Evolutionary conservation across 306 rosid species (phyloP).

Genomic region (Mimosa pudica): DNA sequence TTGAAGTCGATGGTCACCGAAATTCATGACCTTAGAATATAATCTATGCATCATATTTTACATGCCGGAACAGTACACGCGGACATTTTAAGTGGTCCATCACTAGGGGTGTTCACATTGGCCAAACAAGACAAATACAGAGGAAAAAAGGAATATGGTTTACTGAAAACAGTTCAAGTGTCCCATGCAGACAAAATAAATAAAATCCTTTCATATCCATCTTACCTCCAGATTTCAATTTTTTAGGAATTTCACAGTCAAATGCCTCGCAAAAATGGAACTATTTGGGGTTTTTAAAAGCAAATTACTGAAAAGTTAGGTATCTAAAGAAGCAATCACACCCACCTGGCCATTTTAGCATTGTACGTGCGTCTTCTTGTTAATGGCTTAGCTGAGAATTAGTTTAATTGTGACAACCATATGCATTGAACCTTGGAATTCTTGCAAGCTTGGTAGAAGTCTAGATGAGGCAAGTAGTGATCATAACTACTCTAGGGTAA

Average conservation of each 20-base stretch:
- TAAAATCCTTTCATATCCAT: conserved; percentile 35
- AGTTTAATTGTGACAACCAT: conserved; percentile 62
- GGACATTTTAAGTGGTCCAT: neutral
- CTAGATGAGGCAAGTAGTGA: conserved; percentile 61
- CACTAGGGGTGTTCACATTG: neutral
- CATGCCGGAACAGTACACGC: neutral
- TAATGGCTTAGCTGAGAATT: conserved; percentile 62
- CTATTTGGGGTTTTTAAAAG: neutral
- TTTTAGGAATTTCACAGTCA: conserved; percentile 7
- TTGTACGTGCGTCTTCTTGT: conserved; percentile 63
- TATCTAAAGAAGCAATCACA: conserved; percentile 33
- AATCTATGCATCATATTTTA: neutral
- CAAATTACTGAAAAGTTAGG: conserved; percentile 13
- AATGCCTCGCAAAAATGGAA: neutral
- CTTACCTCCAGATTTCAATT: conserved; percentile 60
- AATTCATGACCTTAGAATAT: neutral
- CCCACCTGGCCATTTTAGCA: conserved; percentile 78
- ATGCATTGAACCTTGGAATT: conserved; percentile 80
- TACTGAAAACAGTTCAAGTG: neutral
- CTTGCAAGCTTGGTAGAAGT: conserved; percentile 65
- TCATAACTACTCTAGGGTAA: conserved; percentile 59
- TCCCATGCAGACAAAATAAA: neutral
- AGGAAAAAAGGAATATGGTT: neutral
- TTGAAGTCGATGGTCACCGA: neutral
- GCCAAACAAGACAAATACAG: neutral